Base-by-base conservation (phyloP, 2,329 filamentous ascomycete genomes). In the Colletotrichum costaricense region DNA sequence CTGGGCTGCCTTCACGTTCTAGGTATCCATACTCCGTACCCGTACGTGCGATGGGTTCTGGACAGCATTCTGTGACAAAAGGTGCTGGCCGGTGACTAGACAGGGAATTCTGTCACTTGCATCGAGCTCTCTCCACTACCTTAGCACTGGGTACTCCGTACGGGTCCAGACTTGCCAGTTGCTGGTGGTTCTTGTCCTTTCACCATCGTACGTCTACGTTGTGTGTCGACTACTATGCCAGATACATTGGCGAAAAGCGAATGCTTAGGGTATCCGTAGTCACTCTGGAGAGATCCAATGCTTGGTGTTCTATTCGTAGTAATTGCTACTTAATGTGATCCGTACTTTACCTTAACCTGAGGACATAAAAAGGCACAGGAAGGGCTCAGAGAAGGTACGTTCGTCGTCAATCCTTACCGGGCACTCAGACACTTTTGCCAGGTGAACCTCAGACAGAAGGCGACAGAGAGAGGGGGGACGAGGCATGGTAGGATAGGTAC, bases 71-170 rank as follows among this genome's bases (percentile, higher is more conserved):
- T 46, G 64, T 49, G 42, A 49, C 42, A 5, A 49, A 49, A 49
- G 26, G 16, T 19, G 55, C 19, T 22, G 56, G 56, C 8, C 22
- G 24, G 24, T 60, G 58, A 38, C 33, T 22, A 26, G 58, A 46
- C 58, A 62, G 35, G 58, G 58, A 26, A 62, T 22, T 62, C 58
- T 62, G 58, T 46, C 58, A 46, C 58, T 62, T 62, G 35, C 58
- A 59, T 59, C n/a, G 30, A 9, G 30, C 33, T 3, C 28, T 16
- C 38, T 33, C 38, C 58, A 24, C 46, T 35, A 63, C 16, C 38
- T 55, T 26, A 26, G 19, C 14, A 55, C 52, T 55, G 49, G 5
- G 19, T 16, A 22, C n/a, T 42, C 38, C 38, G 14, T 42, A 42
- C 38, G 38, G 38, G 38, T 16, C 38, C 38, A 19, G 38, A 26